phyloP scores from a whole-genome alignment of 140 eudicot species.

The Oenanthe javanica region DNA sequence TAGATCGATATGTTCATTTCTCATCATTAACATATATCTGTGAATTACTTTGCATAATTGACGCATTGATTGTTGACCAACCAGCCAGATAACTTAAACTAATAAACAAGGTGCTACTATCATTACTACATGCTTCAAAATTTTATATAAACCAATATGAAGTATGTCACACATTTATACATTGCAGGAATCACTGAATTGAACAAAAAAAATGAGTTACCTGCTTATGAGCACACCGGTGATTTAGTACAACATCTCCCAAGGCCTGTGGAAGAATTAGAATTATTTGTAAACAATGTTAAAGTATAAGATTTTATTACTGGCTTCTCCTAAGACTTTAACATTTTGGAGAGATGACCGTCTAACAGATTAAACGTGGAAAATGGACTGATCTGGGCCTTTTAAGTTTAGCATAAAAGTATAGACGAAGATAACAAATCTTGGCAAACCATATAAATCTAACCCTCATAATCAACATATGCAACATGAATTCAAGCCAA shows the following conservation, averaged over 20 bases:
- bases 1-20: background rate
- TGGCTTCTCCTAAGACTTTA: background rate
- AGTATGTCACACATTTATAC: background rate
- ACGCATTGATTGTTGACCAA: background rate
- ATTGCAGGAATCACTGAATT: constrained; percentile 1
- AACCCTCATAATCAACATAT: background rate
- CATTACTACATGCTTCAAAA: background rate
- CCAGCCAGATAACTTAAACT: background rate
- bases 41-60: background rate
- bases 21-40: background rate
- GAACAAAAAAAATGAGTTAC: constrained; percentile 13
- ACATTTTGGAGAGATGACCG: background rate
- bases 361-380: background rate
- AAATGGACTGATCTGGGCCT: background rate
- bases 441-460: background rate
- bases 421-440: background rate
- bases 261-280: constrained; percentile 35
- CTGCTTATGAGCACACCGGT: constrained; percentile 81
- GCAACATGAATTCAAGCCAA: background rate
- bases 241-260: constrained; percentile 86
- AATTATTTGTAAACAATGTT: constrained; percentile 12
- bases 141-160: background rate
- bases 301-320: background rate
- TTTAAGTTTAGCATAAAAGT: background rate
- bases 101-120: background rate